These are phyloP conservation scores for Phyllosticta ampelicida DNA, from an alignment of 2,329 filamentous ascomycete species.

Conservation along the genomic window DNA sequence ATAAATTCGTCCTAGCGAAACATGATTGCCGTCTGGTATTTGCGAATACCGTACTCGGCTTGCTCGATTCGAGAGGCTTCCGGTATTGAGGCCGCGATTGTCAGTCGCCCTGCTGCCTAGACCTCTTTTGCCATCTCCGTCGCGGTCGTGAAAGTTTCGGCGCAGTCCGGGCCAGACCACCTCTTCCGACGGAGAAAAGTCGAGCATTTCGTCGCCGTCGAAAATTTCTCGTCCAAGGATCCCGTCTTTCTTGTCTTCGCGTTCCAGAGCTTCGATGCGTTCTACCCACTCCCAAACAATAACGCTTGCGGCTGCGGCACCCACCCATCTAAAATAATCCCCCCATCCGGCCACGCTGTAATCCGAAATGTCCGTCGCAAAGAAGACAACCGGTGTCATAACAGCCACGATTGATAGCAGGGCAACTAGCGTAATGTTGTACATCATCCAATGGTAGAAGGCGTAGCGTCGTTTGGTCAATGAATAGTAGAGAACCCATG, in stretches of 20 bases:
- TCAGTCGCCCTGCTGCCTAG: conserved; percentile 18
- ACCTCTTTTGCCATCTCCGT: conserved; percentile 20
- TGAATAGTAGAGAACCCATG: conserved; percentile 88
- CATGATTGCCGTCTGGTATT: conserved; percentile 8
- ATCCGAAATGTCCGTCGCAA: conserved; percentile 80
- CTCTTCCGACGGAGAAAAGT: conserved; percentile 51
- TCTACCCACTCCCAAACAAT: conserved; percentile 98
- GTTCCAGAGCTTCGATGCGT: conserved; percentile 80
- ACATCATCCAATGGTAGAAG: conserved; percentile 84
- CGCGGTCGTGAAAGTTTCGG: conserved; percentile 24
- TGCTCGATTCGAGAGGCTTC: conserved; percentile 21
- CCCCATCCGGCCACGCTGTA: conserved; percentile 84
- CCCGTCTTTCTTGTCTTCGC: conserved; percentile 88
- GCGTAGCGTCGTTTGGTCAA: conserved; percentile 86
- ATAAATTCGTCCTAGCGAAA: conserved; percentile 10
- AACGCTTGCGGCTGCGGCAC: conserved; percentile 86
- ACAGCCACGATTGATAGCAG: conserved; percentile 70
- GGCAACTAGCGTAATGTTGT: conserved; percentile 74
- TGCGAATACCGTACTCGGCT: conserved; percentile 15
- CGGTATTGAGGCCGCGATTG: conserved; percentile 17
- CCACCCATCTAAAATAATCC: conserved; percentile 94
- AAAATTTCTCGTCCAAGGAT: conserved; percentile 86
- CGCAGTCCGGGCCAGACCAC: conserved; percentile 39
- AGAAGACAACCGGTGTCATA: conserved; percentile 82
- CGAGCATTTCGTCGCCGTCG: conserved; percentile 87